Evolutionary conservation across 148 eudicot species (phyloP).

Genomic region (Camellia granthamiana): DNA sequence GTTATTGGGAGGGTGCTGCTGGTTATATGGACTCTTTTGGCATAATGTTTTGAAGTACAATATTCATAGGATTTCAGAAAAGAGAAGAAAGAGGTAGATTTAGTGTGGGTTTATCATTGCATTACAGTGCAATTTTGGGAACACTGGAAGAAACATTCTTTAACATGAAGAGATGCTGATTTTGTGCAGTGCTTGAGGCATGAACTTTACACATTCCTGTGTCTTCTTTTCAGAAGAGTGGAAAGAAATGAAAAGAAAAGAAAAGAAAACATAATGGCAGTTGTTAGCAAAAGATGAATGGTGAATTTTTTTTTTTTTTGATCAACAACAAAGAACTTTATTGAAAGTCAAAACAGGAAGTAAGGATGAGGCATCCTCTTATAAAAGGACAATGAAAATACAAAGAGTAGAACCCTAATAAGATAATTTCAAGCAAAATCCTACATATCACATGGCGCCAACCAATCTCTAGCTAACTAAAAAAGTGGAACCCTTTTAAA

Average conservation of each 20-base stretch:
- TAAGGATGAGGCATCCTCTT: too few relatives aligned
- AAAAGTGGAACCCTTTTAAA: too few relatives aligned
- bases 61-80: background rate
- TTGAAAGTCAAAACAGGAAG: too few relatives aligned
- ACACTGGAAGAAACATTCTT: constrained; percentile 4
- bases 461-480: too few relatives aligned
- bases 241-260: background rate
- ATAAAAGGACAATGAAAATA: too few relatives aligned
- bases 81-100: background rate
- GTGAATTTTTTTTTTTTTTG: background rate
- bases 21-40: background rate
- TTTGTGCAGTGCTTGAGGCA: background rate
- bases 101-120: background rate
- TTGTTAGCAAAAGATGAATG: background rate
- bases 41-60: background rate
- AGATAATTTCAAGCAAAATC: too few relatives aligned
- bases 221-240: background rate
- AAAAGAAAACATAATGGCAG: background rate
- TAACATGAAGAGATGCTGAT: background rate
- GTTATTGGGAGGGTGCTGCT: background rate
- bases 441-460: too few relatives aligned
- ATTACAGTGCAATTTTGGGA: background rate
- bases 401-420: too few relatives aligned
- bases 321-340: too few relatives aligned
- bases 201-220: background rate